Conservation (phyloP, 208 protist species). For the Sergeia podlipaevii region DNA sequence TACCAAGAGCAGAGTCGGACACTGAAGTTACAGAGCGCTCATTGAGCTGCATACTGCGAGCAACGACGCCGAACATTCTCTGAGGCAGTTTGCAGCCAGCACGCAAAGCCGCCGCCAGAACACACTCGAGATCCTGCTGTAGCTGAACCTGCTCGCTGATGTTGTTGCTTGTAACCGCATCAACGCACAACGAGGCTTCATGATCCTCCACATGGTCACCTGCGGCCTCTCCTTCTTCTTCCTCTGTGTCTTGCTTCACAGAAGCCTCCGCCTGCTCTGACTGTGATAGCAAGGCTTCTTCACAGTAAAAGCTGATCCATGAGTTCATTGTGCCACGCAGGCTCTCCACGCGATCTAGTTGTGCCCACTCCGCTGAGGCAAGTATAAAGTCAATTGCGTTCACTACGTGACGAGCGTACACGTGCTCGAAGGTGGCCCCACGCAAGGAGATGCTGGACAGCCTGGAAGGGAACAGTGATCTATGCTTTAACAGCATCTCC, state of each 20-base stretch:
- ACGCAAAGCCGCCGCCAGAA: conserved; percentile 20
- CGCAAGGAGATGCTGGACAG: conserved; percentile 14
- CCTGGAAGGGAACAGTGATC: conserved; percentile 18
- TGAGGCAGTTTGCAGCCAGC: conserved; percentile 16
- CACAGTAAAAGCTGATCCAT: conserved; percentile 7
- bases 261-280: neutral
- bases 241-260: neutral
- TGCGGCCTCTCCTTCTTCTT: conserved; percentile 1
- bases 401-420: conserved; percentile 6
- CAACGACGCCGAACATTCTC: neutral
- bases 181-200: neutral
- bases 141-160: conserved; percentile 5
- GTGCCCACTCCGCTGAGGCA: neutral
- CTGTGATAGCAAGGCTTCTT: too few species aligned
- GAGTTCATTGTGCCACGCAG: neutral
- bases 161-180: neutral
- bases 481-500: conserved; percentile 31
- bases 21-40: too few species aligned
- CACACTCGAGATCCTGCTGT: conserved; percentile 25
- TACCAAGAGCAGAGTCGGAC: too few species aligned
- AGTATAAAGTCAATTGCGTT: neutral
- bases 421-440: neutral
- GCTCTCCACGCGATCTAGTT: neutral
- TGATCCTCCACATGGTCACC: neutral
- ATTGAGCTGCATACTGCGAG: conserved; percentile 6